Conservation (phyloP, 352 stramenopile species). For the Lagenidium sp. region DNA sequence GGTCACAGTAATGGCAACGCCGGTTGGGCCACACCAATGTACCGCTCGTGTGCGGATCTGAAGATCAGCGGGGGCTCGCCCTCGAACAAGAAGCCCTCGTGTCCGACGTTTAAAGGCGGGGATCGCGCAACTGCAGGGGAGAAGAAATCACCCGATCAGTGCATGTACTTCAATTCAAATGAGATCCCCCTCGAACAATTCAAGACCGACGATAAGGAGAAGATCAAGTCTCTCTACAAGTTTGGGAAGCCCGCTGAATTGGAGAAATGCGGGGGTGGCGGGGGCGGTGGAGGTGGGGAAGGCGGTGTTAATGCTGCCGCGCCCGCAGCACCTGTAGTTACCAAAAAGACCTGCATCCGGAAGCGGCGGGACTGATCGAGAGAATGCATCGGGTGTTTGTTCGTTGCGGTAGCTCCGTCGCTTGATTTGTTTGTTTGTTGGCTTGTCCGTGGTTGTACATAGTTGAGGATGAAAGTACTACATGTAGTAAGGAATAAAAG, state of each 20-base stretch:
- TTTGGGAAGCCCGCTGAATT: not conserved
- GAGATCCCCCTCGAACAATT: not conserved
- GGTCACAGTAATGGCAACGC: constrained; percentile 2
- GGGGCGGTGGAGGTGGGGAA: too few relatives aligned
- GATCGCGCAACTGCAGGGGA: not conserved
- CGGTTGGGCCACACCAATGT: not conserved
- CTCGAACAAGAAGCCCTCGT: not conserved
- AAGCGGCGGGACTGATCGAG: too few relatives aligned
- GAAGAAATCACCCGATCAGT: not conserved
- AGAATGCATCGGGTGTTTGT: too few relatives aligned
- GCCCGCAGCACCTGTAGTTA: not conserved
- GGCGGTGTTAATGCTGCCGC: too few relatives aligned
- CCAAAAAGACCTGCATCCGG: not conserved
- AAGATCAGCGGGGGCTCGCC: not conserved
- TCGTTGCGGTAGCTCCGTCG: too few relatives aligned
- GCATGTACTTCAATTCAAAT: constrained; percentile 2
- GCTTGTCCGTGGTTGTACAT: too few relatives aligned
- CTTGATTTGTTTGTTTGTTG: too few relatives aligned
- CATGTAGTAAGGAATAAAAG: too few relatives aligned
- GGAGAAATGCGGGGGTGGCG: not conserved
- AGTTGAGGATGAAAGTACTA: too few relatives aligned
- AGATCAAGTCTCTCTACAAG: constrained; percentile 1
- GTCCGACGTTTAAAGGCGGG: constrained; percentile 1
- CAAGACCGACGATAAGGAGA: not conserved
- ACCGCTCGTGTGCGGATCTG: constrained; percentile 4